Evolutionary conservation across 768 basidiomycete genomes (phyloP), one percentile per base, ranked within the genome.

Genomic region (Termitomyces sp.): DNA sequence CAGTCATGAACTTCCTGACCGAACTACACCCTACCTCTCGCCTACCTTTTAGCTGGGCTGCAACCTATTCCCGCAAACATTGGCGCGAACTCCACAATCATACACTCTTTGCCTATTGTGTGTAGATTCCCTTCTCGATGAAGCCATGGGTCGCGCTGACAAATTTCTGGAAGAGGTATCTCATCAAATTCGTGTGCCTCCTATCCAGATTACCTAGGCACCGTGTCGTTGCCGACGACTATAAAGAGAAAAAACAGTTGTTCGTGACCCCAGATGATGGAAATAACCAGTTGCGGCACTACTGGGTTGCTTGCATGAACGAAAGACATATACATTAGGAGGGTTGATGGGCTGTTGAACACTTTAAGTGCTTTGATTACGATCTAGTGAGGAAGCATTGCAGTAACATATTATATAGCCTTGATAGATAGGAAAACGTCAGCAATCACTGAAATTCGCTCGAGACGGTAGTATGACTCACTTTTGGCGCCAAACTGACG

Each of bases 401-500:
- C 35, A 22, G 14, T 38, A 38, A 3, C 26, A 41, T 26, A 55
- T 55, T 55, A 55, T 55, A 55, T 55, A 55, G 55, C 55, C 55
- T 55, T 28, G 13, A 26, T 22, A 24, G 16, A 30, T 40, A 9
- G 48, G 11, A 18, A 28, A 33, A 35, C 18, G 14, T 52, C 18
- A 40, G 26, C 7, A n/a, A n/a, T 7, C 16, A 28, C 28, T n/a
- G n/a, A 28, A n/a, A 10, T 52, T 20, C n/a, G n/a, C 41, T 20
- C 18, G 5, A 28, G 24, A 38, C 38, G 18, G 24, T 40, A 18
- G 38, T 28, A 30, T 3, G 7, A 70, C 75, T 64, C 68, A 94
- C 94, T 78, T 93, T 93, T 52, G 94, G 94, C 63, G 94, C 95
- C 66, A 97, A 71, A 72, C 87, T 89, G 55, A 92, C 86, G 62